Conservation (phyloP, 2,329 filamentous ascomycete species). For the Fusarium sp. region DNA sequence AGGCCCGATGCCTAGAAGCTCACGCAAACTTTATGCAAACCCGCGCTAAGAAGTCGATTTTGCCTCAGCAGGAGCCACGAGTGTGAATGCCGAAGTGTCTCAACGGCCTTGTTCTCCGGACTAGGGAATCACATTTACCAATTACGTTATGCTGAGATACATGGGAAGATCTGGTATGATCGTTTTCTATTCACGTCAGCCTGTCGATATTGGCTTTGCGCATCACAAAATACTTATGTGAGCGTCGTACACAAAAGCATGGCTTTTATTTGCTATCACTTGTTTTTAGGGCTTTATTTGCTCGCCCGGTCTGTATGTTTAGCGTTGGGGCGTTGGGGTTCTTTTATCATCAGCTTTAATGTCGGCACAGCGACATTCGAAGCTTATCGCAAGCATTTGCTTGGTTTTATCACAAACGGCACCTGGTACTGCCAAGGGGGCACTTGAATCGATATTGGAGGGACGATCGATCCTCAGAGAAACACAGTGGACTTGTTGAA, state of each 20-base stretch:
- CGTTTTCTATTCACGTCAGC: constrained; percentile 11
- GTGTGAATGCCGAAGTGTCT: constrained; percentile 5
- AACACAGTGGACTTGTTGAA: not conserved
- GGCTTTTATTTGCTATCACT: constrained; percentile 17
- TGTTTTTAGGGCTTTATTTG: constrained; percentile 15
- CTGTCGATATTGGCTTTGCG: constrained; percentile 3
- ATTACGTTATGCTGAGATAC: not conserved
- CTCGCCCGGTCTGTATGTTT: constrained; percentile 24
- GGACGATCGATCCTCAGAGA: not conserved
- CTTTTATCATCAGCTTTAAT: constrained; percentile 12
- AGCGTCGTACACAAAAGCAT: constrained; percentile 29
- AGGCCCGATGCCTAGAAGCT: constrained; percentile 67
- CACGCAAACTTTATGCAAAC: constrained; percentile 66
- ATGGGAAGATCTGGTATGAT: constrained; percentile 1
- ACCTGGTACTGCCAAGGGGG: not conserved
- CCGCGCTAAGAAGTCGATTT: constrained; percentile 65
- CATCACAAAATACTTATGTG: constrained; percentile 4
- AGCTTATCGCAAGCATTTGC: constrained; percentile 1
- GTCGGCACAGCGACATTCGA: constrained; percentile 9
- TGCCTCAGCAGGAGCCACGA: constrained; percentile 53
- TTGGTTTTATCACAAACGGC: not conserved
- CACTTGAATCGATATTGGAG: not conserved
- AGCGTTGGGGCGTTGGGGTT: constrained; percentile 38
- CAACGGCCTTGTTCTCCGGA: not conserved
- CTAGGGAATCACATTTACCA: not conserved